These are phyloP conservation scores for Metarhizium guizhouense DNA, from an alignment of 2,329 filamentous ascomycete species.

Conservation along the genomic window DNA sequence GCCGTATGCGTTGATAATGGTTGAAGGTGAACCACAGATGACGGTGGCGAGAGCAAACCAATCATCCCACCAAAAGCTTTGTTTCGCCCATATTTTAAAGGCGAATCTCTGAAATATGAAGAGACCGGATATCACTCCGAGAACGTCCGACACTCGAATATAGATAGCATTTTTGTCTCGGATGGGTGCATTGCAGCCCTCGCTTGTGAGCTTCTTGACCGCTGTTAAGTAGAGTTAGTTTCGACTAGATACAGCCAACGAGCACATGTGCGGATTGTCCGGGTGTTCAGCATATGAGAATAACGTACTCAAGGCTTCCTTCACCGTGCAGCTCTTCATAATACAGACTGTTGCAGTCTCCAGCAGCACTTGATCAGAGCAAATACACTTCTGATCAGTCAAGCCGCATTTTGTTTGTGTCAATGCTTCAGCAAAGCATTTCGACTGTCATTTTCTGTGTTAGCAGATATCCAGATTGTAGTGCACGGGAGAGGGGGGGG, in stretches of 20 bases:
- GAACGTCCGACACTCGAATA: slow-evolving; percentile 8
- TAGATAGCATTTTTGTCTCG: slow-evolving; percentile 8
- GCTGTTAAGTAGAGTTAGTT: background rate
- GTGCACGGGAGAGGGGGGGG: background rate
- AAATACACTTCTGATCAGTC: slow-evolving; percentile 1
- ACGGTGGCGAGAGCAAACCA: slow-evolving; percentile 15
- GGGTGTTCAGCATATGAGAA: background rate
- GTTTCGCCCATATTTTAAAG: slow-evolving; percentile 17
- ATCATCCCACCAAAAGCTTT: slow-evolving; percentile 20
- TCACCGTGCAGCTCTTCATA: background rate
- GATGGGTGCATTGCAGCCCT: slow-evolving; percentile 6
- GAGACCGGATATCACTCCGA: slow-evolving; percentile 21
- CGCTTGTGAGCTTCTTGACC: slow-evolving; percentile 7
- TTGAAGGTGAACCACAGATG: slow-evolving; percentile 11
- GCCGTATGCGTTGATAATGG: slow-evolving; percentile 13
- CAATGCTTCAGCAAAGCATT: background rate
- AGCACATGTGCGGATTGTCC: too few species aligned
- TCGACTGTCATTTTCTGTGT: background rate
- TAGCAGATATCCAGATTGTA: background rate
- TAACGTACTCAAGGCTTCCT: slow-evolving; percentile 1
- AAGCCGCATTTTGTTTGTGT: background rate
- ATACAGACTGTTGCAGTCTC: background rate
- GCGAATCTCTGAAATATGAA: slow-evolving; percentile 25
- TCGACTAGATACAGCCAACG: too few species aligned
- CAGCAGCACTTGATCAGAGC: background rate